These are phyloP conservation scores for Dactylellina cionopaga DNA, from an alignment of 2,329 filamentous ascomycete genomes.

Conservation along the genomic window DNA sequence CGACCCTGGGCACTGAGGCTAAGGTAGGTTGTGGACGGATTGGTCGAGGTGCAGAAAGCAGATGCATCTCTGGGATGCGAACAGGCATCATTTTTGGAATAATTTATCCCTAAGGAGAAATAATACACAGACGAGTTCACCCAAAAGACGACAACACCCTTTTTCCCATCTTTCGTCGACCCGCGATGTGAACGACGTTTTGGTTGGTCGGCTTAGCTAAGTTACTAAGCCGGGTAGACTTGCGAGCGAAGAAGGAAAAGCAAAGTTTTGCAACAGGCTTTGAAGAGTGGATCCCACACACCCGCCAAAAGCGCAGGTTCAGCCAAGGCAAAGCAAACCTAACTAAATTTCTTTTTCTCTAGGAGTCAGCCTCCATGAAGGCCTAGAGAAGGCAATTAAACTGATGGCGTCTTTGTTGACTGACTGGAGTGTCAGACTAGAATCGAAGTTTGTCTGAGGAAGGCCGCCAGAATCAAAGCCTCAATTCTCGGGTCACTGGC, in stretches of 20 bases:
- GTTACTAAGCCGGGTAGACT: conserved; percentile 45
- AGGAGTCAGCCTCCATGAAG: conserved; percentile 51
- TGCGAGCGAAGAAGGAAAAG: conserved; percentile 25
- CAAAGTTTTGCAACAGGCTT: background rate
- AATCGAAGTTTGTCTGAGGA: conserved; percentile 25
- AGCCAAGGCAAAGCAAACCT: conserved; percentile 48
- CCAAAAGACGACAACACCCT: conserved; percentile 3
- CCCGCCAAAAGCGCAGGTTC: conserved; percentile 52
- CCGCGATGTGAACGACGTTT: conserved; percentile 6
- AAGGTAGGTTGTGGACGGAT: conserved; percentile 28
- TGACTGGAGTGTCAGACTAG: conserved; percentile 38
- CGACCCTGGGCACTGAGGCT: conserved; percentile 48
- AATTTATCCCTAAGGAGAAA: conserved; percentile 44
- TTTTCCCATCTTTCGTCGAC: conserved; percentile 5
- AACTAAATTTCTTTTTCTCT: conserved; percentile 46
- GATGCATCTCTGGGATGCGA: conserved; percentile 6
- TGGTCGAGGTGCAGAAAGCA: conserved; percentile 1
- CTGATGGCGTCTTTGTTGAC: conserved; percentile 47
- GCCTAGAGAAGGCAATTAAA: conserved; percentile 51
- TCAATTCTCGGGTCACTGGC: conserved; percentile 35
- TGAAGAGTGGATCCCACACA: conserved; percentile 41
- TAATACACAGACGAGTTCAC: conserved; percentile 40
- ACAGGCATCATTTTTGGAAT: conserved; percentile 29
- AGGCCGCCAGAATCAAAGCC: conserved; percentile 47
- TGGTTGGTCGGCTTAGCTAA: conserved; percentile 25